Base-by-base conservation (phyloP, 495 filamentous ascomycete genomes). In the Cercophora newfieldiana region DNA sequence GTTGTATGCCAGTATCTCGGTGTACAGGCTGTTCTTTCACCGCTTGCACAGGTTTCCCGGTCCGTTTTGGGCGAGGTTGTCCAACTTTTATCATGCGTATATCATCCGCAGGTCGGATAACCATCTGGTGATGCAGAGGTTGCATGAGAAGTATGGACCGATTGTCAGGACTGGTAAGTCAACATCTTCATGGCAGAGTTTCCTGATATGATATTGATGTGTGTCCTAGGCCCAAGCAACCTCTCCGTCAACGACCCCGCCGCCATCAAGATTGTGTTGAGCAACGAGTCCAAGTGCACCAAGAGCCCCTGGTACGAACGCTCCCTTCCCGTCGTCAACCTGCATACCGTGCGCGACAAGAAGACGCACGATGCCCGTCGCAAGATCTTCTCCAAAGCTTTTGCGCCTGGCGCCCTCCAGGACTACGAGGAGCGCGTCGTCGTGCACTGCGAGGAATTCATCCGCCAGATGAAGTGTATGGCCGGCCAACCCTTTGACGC, bases 251-350 rank as follows among this genome's bases (percentile, higher is more conserved):
- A 2, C 37, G 59, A 61, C 12, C 59, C 59, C 4, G 37, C n/a
- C 14, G 59, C 59, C n/a, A 61, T 61, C 59, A 7, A 14, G 31
- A 48, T 48, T 19, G 59, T 61, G n/a, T 37, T 49, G 37, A 28
- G 37, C 21, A 48, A 29, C 21, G 33, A 48, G 21, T 61, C 59
- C 18, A 24, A 28, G 10, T 61, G 31, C 44, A 16, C 25, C 59
- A 61, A 61, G 59, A 25, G 37, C 10, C 31, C 31, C n/a, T 61
- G 31, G 21, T 61, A 61, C 59, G 59, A 61, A 22, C 59, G 31
- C 1, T 48, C 33, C 19, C 59, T 49, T 19, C 59, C 59, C 22
- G 59, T 48, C 4, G 33, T 49, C 31, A 49, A 8, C 2, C 50
- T 53, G 10, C 50, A 53, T 7, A 53, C n/a, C 16, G n/a, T 53